Evolutionary conservation across 2,329 filamentous ascomycete genomes (phyloP).

Genomic region (Phialocephala sp.): DNA sequence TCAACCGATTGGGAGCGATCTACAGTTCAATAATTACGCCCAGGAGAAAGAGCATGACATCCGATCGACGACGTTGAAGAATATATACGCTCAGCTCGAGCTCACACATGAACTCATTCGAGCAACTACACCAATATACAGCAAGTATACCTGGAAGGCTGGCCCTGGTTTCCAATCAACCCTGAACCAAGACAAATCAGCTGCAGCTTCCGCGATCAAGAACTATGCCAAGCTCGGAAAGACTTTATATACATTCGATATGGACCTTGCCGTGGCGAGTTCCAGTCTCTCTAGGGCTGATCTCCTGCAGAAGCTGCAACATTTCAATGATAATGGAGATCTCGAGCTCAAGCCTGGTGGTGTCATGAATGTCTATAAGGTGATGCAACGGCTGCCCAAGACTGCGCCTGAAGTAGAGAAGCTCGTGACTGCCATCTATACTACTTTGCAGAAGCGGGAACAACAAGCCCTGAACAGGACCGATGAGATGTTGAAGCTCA

Average conservation of each 20-base stretch:
- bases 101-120: constrained; percentile 61
- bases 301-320: constrained; percentile 59
- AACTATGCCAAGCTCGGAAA: constrained; percentile 47
- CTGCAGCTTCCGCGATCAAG: constrained; percentile 52
- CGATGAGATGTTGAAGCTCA: constrained; percentile 56
- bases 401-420: constrained; percentile 48
- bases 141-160: constrained; percentile 57
- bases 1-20: constrained; percentile 48
- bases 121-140: constrained; percentile 62
- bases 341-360: constrained; percentile 59
- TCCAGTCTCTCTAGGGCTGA: constrained; percentile 50
- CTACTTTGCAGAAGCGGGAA: constrained; percentile 57
- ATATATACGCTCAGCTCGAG: constrained; percentile 66
- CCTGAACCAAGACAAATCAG: constrained; percentile 47
- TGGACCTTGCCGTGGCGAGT: constrained; percentile 47
- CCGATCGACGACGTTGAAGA: constrained; percentile 52
- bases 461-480: constrained; percentile 57
- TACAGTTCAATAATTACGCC: constrained; percentile 52
- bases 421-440: constrained; percentile 55
- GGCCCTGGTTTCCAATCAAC: constrained; percentile 42
- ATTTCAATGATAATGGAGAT: constrained; percentile 54
- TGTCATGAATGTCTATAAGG: constrained; percentile 59
- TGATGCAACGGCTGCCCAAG: constrained; percentile 54
- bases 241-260: constrained; percentile 55
- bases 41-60: constrained; percentile 61